Percentiles rank a stretch among this genome's conserved stretches.
These are phyloP conservation scores for Leccinum olivaceopallidum DNA, from an alignment of 768 basidiomycete genomes.

Conservation along the genomic window DNA sequence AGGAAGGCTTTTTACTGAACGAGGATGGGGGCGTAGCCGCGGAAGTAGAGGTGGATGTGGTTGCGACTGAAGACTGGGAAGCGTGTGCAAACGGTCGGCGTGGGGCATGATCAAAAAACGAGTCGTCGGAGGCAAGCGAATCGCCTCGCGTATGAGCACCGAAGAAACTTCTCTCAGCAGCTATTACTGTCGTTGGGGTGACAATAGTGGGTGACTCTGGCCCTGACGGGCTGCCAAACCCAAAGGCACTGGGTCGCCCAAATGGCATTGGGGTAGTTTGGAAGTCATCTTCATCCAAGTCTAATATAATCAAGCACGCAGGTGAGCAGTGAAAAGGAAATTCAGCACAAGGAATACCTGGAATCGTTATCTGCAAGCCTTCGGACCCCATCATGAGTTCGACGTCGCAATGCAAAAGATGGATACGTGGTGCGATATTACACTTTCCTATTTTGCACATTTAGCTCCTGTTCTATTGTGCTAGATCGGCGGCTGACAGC, in stretches of 20 bases:
- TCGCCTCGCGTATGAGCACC: constrained; percentile 66
- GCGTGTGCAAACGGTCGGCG: constrained; percentile 68
- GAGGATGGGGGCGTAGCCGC: constrained; percentile 36
- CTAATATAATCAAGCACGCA: constrained; percentile 37
- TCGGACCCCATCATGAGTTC: constrained; percentile 36
- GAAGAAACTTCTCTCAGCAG: constrained; percentile 61
- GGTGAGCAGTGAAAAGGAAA: not conserved
- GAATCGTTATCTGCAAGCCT: constrained; percentile 48
- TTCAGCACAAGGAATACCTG: constrained; percentile 34
- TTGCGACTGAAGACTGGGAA: constrained; percentile 68
- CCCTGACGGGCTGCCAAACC: constrained; percentile 49
- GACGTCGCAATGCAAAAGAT: constrained; percentile 6
- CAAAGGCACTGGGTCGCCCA: constrained; percentile 57
- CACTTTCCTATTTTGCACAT: constrained; percentile 13
- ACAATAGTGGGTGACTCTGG: constrained; percentile 65
- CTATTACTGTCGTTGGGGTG: constrained; percentile 46
- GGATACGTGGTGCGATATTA: too few relatives aligned
- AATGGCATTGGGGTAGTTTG: constrained; percentile 65
- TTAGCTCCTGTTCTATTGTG: constrained; percentile 5
- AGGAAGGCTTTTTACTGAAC: constrained; percentile 80
- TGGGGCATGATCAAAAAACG: constrained; percentile 58
- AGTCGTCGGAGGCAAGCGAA: constrained; percentile 78
- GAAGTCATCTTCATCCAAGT: constrained; percentile 78
- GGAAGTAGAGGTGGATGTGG: constrained; percentile 35
- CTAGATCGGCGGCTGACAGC: not conserved